These are phyloP conservation scores for Prunus campanulata DNA, from an alignment of 306 rosid species.

Conservation along the genomic window DNA sequence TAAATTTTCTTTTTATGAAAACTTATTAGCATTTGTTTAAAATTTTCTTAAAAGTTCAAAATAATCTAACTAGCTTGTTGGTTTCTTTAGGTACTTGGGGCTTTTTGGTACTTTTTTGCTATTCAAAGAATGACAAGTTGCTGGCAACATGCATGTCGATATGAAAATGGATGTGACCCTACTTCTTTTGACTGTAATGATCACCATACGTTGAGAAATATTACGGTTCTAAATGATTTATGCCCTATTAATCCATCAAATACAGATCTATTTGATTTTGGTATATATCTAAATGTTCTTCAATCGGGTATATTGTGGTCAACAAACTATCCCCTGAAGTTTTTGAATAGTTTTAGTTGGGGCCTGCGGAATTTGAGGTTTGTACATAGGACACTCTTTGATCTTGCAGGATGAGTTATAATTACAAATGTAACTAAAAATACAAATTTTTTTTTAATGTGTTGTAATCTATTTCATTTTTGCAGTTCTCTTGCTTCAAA, in stretches of 20 bases:
- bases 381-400: background rate
- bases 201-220: background rate
- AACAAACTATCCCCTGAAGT: conserved; percentile 18
- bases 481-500: conserved; percentile 22
- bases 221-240: background rate
- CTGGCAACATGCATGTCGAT: conserved; percentile 5
- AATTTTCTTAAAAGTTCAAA: no score
- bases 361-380: conserved; percentile 43
- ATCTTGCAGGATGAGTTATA: background rate
- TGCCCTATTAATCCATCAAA: background rate
- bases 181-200: background rate
- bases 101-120: conserved; percentile 15
- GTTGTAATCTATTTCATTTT: background rate
- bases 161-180: background rate
- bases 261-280: background rate
- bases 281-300: conserved; percentile 3
- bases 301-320: conserved; percentile 17
- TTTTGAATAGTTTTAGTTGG: conserved; percentile 37
- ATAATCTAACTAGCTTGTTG: background rate
- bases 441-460: no score
- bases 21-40: no score
- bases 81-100: conserved; percentile 15
- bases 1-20: no score
- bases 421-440: no score
- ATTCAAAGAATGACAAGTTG: conserved; percentile 18